Percentiles rank a stretch among this genome's conserved stretches.
Conservation (phyloP, 257 asterid genomes). For the Gentiana dahurica region DNA sequence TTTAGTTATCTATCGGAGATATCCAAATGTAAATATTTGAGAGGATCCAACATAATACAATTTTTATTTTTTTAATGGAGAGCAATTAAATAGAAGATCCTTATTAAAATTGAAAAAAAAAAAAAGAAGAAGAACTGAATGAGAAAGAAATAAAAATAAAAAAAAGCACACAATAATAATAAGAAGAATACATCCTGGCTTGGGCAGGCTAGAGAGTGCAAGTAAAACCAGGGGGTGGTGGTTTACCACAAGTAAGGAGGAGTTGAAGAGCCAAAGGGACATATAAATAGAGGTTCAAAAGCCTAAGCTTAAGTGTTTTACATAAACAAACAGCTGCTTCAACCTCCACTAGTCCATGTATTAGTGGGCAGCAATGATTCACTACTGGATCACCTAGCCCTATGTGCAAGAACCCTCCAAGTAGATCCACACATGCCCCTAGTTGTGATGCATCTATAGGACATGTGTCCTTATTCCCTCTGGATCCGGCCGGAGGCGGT, state of each 20-base stretch:
- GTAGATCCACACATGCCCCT: conserved; percentile 79
- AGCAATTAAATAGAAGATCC: no score
- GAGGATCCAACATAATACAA: no score
- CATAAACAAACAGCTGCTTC: conserved; percentile 83
- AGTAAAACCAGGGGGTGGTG: conserved; percentile 90
- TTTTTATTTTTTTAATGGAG: no score
- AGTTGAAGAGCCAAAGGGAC: conserved; percentile 84
- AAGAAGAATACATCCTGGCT: no score
- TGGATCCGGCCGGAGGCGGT: conserved; percentile 14
- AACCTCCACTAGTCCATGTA: conserved; percentile 49
- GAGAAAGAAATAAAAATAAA: no score
- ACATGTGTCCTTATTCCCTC: conserved; percentile 32
- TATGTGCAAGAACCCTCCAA: conserved; percentile 59
- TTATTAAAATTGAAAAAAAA: no score
- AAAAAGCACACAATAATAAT: no score
- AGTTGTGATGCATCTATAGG: conserved; percentile 66
- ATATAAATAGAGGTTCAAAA: conserved; percentile 44
- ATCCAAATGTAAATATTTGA: no score
- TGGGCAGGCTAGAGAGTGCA: conserved; percentile 39
- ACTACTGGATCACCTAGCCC: conserved; percentile 66
- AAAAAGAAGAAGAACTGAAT: no score
- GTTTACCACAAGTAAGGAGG: conserved; percentile 64
- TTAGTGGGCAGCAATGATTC: conserved; percentile 67
- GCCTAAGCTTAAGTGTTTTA: conserved; percentile 54
- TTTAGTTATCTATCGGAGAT: no score